Base-by-base conservation (phyloP, 2,329 filamentous ascomycete genomes). In the Coccinonectria pachysandricola region DNA sequence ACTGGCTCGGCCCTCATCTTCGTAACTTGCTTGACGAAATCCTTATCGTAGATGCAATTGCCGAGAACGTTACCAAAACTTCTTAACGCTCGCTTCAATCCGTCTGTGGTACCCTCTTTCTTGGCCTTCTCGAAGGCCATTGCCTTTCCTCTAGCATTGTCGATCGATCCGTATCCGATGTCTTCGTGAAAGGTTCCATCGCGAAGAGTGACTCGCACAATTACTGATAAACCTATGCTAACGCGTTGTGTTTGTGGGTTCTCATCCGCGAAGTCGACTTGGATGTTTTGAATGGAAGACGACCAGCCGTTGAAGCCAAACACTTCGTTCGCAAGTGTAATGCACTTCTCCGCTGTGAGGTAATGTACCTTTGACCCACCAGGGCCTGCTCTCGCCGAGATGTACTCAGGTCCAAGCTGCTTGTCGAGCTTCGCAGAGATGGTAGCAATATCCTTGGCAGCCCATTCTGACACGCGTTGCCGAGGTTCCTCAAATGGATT, bases 301-400 rank as follows among this genome's bases (percentile, higher is more conserved):
- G 84, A 94, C 91, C 91, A 98, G 45, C 87, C 87, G 57, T 95
- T 94, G 64, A 95, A 95, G 7, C 87, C 87, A 59, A 95, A 94
- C 1, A 95, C 78, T 52, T 95, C 84, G 47, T 95, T 95, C 28
- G 87, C 87, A 27, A 95, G 77, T 31, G 83, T 81, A 52, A 98
- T 98, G 49, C 82, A 87, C 60, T 98, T 98, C 50, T 96, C 88
- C 2, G 86, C 87, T n/a, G 86, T 76, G 26, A 98, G 68, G 56
- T 98, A 98, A 52, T 93, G 85, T 11, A 98, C 82, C 50, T 82
- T 88, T 38, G 79, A 73, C 25, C 87, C 87, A 7, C 78, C 80
- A 8, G 86, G 79, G 3, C 91, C 91, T 9, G 80, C 66, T 46
- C 91, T 71, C 21, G 84, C 74, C 3, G 88, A 96, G 32, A 98